A percentile compares a stretch with the other conserved stretches of the same genome.
Evolutionary conservation across 169 alveolate species (phyloP).

Genomic region (Plasmodium vivax): DNA sequence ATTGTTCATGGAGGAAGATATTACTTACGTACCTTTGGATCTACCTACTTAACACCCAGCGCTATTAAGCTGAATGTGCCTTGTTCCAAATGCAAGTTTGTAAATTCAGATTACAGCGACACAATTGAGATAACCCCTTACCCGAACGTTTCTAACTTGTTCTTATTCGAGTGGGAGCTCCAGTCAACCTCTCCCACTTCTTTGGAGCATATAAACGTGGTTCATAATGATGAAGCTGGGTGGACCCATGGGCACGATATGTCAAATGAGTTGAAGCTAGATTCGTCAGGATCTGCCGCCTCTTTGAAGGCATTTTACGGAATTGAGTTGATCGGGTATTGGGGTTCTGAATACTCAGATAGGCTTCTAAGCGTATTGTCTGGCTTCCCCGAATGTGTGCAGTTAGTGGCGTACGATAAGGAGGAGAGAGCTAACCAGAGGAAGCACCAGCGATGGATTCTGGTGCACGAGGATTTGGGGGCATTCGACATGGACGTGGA

Average conservation of each 20-base stretch:
- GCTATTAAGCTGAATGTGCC: constrained; percentile 76
- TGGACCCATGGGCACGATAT: constrained; percentile 73
- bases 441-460: constrained; percentile 77
- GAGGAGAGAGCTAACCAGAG: constrained; percentile 71
- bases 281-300: constrained; percentile 83
- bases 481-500: constrained; percentile 67
- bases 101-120: constrained; percentile 35
- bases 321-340: constrained; percentile 80
- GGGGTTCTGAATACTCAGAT: constrained; percentile 86
- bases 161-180: constrained; percentile 79
- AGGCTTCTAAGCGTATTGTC: constrained; percentile 76
- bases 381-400: constrained; percentile 74
- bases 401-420: constrained; percentile 15
- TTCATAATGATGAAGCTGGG: constrained; percentile 81
- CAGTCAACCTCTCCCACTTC: constrained; percentile 80
- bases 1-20: constrained; percentile 76
- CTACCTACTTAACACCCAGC: constrained; percentile 84
- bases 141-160: constrained; percentile 56
- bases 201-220: constrained; percentile 76
- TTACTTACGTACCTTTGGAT: constrained; percentile 80
- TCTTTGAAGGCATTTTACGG: constrained; percentile 79
- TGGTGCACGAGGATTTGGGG: constrained; percentile 78
- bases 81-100: constrained; percentile 78
- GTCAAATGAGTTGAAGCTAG: constrained; percentile 76
- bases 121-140: constrained; percentile 30